phyloP scores from a whole-genome alignment of 768 basidiomycete genomes.

The Ramaria sp. region DNA sequence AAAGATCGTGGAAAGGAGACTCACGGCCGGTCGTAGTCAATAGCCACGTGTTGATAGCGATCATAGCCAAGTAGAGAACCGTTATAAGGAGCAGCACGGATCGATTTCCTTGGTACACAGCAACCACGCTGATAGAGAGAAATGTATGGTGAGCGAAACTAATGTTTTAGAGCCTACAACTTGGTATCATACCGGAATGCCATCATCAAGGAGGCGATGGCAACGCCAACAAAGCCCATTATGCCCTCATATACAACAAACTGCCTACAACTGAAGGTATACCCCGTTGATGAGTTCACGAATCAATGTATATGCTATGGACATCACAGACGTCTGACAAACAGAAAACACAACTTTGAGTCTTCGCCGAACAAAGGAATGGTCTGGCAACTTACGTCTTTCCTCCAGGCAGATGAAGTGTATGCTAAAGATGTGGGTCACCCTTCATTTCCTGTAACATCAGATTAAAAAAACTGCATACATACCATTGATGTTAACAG shows the following conservation, averaged over 20 bases:
- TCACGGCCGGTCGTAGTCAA: constrained; percentile 6
- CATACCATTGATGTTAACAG: constrained; percentile 1
- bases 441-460: neutral
- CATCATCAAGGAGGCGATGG: constrained; percentile 8
- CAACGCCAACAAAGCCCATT: constrained; percentile 2
- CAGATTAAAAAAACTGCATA: too few species aligned
- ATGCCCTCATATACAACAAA: constrained; percentile 5
- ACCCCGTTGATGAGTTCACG: neutral
- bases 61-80: neutral
- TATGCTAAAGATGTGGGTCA: neutral
- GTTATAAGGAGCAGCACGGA: neutral
- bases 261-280: neutral
- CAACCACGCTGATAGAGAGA: neutral
- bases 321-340: neutral
- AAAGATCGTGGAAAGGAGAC: neutral
- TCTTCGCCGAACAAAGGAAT: neutral
- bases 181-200: constrained; percentile 1
- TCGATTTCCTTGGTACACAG: neutral
- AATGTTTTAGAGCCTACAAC: neutral
- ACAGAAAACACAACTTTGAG: neutral
- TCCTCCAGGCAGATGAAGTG: neutral
- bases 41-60: constrained; percentile 1
- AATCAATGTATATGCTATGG: neutral
- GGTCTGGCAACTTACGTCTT: neutral
- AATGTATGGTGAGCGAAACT: neutral